Evolutionary conservation across 2,329 filamentous ascomycete genomes (phyloP).

Genomic region (Penicillium sclerotiorum): DNA sequence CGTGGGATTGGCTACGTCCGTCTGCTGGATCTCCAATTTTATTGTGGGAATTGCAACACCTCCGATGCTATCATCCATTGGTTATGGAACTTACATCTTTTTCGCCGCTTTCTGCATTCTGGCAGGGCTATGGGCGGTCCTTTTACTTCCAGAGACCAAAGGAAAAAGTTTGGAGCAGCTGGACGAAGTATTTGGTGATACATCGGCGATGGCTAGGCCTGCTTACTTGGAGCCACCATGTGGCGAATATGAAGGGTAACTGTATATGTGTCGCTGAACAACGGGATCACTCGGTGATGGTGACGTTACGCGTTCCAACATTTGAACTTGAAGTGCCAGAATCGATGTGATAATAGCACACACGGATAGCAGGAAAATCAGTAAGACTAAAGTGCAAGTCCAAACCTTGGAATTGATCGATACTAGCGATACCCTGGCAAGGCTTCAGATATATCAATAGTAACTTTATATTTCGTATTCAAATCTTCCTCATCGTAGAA

Average conservation of each 20-base stretch:
- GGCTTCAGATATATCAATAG: no score
- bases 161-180: conserved; percentile 20
- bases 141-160: conserved; percentile 22
- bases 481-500: no score
- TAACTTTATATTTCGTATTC: no score
- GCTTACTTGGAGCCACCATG: not conserved
- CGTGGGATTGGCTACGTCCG: conserved; percentile 37
- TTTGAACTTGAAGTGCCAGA: no score
- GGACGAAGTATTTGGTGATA: conserved; percentile 16
- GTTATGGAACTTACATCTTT: conserved; percentile 56
- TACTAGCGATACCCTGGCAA: no score
- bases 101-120: conserved; percentile 55
- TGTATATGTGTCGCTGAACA: not conserved
- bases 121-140: conserved; percentile 27
- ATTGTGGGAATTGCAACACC: conserved; percentile 62
- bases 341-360: no score
- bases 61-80: conserved; percentile 59
- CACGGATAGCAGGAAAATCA: no score
- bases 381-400: no score
- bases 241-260: not conserved
- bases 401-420: no score
- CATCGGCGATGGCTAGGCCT: no score
- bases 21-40: conserved; percentile 46
- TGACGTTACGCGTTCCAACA: no score
- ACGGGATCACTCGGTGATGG: no score